Evolutionary conservation across 129 eudicot genomes (phyloP).

Genomic region (Helichrysum umbraculigerum): DNA sequence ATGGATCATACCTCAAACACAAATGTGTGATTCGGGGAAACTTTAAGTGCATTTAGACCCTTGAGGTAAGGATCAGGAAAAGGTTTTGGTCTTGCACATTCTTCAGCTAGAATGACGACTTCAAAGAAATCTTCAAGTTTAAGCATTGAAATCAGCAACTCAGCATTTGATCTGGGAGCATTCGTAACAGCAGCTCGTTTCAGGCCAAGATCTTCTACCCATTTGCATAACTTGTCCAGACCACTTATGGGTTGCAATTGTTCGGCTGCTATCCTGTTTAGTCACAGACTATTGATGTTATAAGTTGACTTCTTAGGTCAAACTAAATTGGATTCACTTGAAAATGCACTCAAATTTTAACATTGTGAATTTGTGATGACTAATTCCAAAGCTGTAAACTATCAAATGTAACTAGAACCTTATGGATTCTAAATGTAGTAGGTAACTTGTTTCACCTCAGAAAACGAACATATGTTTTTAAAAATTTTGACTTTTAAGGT

Average conservation of each 20-base stretch:
- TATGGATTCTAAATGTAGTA: background rate
- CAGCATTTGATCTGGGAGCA: conserved; percentile 83
- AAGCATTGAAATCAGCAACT: conserved; percentile 60
- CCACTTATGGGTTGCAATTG: conserved; percentile 64
- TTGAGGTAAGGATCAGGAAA: conserved; percentile 88
- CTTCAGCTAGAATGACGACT: conserved; percentile 62
- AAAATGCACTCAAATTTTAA: background rate
- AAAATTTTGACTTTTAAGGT: background rate
- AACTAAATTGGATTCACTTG: conserved; percentile 2
- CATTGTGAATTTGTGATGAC: background rate
- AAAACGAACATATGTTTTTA: conserved; percentile 1
- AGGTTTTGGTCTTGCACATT: conserved; percentile 89
- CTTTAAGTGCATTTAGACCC: conserved; percentile 61
- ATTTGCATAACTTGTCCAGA: conserved; percentile 62
- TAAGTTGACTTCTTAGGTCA: background rate
- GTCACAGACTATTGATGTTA: conserved; percentile 1
- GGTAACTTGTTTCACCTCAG: conserved; percentile 2
- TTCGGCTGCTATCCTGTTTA: conserved; percentile 65
- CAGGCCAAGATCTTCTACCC: conserved; percentile 79
- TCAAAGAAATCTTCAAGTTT: conserved; percentile 72
- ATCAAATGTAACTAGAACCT: background rate
- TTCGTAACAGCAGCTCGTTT: conserved; percentile 97
- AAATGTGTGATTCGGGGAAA: conserved; percentile 65
- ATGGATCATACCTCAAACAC: conserved; percentile 69
- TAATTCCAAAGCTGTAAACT: background rate